These are phyloP conservation scores for Pilaira anomala DNA, from an alignment of 192 early-diverging fungal species.

Conservation along the genomic window DNA sequence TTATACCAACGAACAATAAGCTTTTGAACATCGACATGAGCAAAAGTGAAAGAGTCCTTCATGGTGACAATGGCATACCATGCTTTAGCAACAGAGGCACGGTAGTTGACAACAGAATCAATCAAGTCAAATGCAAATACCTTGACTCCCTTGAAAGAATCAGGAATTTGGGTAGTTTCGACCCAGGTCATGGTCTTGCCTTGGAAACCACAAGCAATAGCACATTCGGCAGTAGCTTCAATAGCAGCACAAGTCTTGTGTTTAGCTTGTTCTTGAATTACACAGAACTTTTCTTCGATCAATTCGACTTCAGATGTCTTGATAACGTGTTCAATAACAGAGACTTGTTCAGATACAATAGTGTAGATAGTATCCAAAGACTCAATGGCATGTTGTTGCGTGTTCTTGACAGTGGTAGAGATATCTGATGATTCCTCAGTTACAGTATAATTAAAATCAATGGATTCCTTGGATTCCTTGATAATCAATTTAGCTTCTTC, in stretches of 20 bases:
- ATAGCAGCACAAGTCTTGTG: constrained; percentile 3
- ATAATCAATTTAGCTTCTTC: constrained; percentile 5
- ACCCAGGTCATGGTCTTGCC: constrained; percentile 29
- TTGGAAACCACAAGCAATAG: constrained; percentile 20
- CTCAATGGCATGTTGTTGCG: constrained; percentile 11
- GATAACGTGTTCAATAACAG: constrained; percentile 5
- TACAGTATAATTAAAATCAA: background rate
- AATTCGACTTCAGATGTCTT: background rate
- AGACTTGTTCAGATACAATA: constrained; percentile 4
- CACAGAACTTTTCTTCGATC: constrained; percentile 14
- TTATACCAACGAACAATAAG: constrained; percentile 24
- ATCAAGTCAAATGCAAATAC: constrained; percentile 24
- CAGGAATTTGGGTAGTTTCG: constrained; percentile 22
- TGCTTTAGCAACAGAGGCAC: constrained; percentile 3
- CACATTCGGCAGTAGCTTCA: constrained; percentile 7
- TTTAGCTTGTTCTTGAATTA: constrained; percentile 13
- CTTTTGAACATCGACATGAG: background rate
- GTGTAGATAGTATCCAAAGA: constrained; percentile 6
- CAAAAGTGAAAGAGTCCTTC: background rate
- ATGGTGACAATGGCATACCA: constrained; percentile 11
- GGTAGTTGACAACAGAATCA: constrained; percentile 22
- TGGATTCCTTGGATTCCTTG: background rate
- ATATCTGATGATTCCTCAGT: background rate
- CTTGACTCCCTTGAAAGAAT: constrained; percentile 14
- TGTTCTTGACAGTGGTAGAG: background rate